Evolutionary conservation across 1,284 basidiomycete genomes (phyloP), one percentile per base, ranked within the genome.

Genomic region (Chalciporus sp.): DNA sequence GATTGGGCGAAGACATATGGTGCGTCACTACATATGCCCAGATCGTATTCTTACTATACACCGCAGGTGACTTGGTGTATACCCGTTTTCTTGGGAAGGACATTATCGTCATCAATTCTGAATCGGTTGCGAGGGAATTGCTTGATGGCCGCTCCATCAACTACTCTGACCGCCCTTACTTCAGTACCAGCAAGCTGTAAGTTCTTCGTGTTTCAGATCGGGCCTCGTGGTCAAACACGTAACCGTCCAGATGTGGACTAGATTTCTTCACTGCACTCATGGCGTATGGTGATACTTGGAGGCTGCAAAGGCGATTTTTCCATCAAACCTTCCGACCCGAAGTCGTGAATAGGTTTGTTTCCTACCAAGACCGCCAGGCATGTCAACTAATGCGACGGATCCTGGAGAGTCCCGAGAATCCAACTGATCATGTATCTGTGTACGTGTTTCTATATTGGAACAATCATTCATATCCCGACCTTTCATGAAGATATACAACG

Each of bases 201-300:
- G 49, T n/a, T 49, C 19, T 7, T 1, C 9, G n/a, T 28, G 9
- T 28, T 9, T 5, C 9, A 28, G 27, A 28, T 28, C 5, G 9
- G 27, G 9, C n/a, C n/a, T n/a, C n/a, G n/a, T n/a, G n/a, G n/a
- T 28, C 5, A 37, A 7, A n/a, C 5, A 14, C 8, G 16, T n/a
- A 9, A 7, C 3, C 28, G 52, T 19, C 16, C 33, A 81, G 78
- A n/a, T 71, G 72, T 56, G 77, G 74, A 20, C 70, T 73, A 61
- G 69, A 65, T 12, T 77, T 74, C 55, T 71, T 64, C 40, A 50
- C 67, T 1, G 61, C 61, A 0, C 63, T 77, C 11, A 58, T 75
- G 52, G 63, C 65, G 19, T 79, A 80, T 53, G 70, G 72, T 2
- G 64, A 74, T 4, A 58, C 57, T 44, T 82, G 78, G 79, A 71